Evolutionary conservation across 345 rosid genomes (phyloP), one percentile per base, ranked within the genome.

Genomic region (Isatis tinctoria): DNA sequence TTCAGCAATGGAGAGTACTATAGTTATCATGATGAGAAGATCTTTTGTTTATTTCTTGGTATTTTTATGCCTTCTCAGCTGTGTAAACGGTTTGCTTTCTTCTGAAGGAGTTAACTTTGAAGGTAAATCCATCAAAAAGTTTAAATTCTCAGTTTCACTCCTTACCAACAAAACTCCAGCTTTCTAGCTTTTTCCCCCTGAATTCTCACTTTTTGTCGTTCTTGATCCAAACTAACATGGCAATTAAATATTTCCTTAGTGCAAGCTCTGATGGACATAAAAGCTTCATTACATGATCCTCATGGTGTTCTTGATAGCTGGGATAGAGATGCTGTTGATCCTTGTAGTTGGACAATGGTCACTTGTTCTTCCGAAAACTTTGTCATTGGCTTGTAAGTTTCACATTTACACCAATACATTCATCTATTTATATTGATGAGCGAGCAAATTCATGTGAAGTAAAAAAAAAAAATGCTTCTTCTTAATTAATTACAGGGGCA

Each of bases 291-390:
- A 36, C 80, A 83, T 76, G 97, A 89, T 82, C 97, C 97, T 78
- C 93, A 84, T 82, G 93, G 93, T 39, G 93, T 91, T 62, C 93
- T 91, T 79, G 97, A 89, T 37, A 91, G 83, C 69, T 91, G 97
- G 97, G 97, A 91, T 81, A 85, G 74, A 20, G 90, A 86, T 85
- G 91, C 97, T 79, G 97, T 91, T 80, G 97, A 91, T 86, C 97
- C 97, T 22, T 91, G 97, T 81, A 87, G 96, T 82, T 91, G 97
- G 97, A 79, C 96, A n/a, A 91, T 91, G 97, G 86, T 91, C 52
- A 91, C 97, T 77, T 91, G 97, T 72, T 89, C 97, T 54, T 56
- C 86, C 17, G 89, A 89, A 48, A 76, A 82, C 81, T 82, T 91
- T 22, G 97, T 91, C 78, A 81, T 87, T 83, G 91, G 93, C 87